These are phyloP conservation scores for Adenanthera pavonina DNA, from an alignment of 306 rosid species.

Conservation along the genomic window DNA sequence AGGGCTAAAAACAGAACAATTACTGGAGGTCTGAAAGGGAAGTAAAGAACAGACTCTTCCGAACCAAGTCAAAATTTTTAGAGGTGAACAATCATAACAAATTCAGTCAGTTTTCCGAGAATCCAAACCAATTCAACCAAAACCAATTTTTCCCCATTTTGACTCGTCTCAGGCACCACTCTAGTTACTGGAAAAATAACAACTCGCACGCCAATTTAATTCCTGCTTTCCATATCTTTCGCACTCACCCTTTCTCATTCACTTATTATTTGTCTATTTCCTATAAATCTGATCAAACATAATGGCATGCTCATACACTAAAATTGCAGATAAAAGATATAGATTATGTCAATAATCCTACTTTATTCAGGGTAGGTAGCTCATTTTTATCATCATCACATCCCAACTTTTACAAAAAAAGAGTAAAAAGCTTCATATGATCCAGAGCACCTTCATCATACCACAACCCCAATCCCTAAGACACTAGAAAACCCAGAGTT, in stretches of 20 bases:
- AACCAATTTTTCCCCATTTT: too few species aligned
- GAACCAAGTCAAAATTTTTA: too few species aligned
- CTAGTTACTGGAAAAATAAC: too few species aligned
- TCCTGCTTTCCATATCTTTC: too few species aligned
- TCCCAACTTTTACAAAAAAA: background rate
- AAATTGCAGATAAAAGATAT: background rate
- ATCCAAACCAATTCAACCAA: background rate
- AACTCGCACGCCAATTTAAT: too few species aligned
- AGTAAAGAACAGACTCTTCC: too few species aligned
- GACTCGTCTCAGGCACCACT: too few species aligned
- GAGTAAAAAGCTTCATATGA: constrained; percentile 22
- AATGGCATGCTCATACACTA: background rate
- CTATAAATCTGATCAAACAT: background rate
- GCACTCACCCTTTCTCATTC: too few species aligned
- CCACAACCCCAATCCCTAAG: constrained; percentile 42
- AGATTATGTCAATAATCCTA: constrained; percentile 33
- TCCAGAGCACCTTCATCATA: constrained; percentile 31
- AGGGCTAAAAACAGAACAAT: too few species aligned
- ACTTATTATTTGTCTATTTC: background rate
- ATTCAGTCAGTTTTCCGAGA: background rate
- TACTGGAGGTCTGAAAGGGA: too few species aligned
- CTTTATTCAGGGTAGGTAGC: constrained; percentile 54
- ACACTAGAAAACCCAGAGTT: background rate
- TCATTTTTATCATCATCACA: constrained; percentile 38
- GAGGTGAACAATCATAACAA: background rate